Conservation (phyloP, 139 green algal genomes). For the Picochlorum sp. region DNA sequence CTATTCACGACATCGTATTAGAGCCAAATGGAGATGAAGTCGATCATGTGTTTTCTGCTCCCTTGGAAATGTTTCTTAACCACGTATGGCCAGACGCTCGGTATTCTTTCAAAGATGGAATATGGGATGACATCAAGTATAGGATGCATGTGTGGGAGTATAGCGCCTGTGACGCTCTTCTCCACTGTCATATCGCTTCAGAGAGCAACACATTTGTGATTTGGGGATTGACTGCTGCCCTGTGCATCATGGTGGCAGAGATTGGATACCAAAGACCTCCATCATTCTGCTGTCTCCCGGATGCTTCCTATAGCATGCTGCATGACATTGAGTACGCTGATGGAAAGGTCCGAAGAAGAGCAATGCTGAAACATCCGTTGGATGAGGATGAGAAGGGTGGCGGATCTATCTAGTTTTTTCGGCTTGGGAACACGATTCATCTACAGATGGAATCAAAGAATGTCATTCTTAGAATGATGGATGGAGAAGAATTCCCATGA, state of each 20-base stretch:
- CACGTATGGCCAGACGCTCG: background rate
- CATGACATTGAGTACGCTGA: constrained; percentile 12
- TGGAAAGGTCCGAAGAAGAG: constrained; percentile 11
- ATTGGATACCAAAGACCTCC: constrained; percentile 21
- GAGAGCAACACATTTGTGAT: constrained; percentile 22
- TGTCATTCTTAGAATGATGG: too few species aligned
- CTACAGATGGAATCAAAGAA: too few species aligned
- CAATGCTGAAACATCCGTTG: too few species aligned
- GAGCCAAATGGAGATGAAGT: constrained; percentile 44
- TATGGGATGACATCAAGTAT: constrained; percentile 32
- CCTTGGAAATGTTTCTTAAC: constrained; percentile 38
- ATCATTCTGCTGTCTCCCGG: constrained; percentile 27
- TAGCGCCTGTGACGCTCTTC: background rate
- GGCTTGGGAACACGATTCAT: too few species aligned
- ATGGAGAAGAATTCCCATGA: too few species aligned
- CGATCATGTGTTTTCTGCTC: constrained; percentile 44
- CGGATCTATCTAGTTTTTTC: too few species aligned
- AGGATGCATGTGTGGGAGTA: constrained; percentile 32
- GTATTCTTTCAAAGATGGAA: constrained; percentile 18
- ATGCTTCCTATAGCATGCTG: constrained; percentile 17
- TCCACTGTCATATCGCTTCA: too few species aligned
- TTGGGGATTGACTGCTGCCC: constrained; percentile 57
- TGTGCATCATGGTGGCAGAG: constrained; percentile 42
- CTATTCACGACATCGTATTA: background rate
- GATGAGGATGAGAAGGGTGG: too few species aligned